Evolutionary conservation across 163 green algal species (phyloP), one percentile per base, ranked within the genome.

Genomic region (Coccomyxa subellipsoidea): DNA sequence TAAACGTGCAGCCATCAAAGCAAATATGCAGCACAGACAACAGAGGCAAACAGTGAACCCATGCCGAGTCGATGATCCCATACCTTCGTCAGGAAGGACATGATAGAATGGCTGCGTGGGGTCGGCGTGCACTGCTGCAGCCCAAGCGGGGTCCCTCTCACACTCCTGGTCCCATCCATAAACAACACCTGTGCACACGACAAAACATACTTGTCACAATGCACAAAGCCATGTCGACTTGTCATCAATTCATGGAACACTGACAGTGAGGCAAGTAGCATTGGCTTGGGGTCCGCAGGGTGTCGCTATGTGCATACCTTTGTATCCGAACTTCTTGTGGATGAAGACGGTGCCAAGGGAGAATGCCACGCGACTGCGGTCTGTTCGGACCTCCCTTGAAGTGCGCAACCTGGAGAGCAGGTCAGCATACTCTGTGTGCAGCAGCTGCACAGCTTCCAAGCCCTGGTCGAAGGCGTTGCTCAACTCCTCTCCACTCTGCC

Each of bases 161-260:
- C 82, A 85, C 7, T 40, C n/a, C n/a, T 27, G 54, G 69, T 85
- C 82, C 82, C 82, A 85, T 18, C 73, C 82, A 37, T 80, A 82
- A 3, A 85, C 76, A 4, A 85, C 77, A 9, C 73, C 37, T 54
- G 36, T 32, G 5, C 3, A n/a, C n/a, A n/a, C n/a, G n/a, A n/a
- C n/a, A n/a, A n/a, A n/a, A n/a, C n/a, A n/a, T n/a, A n/a, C n/a
- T n/a, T n/a, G n/a, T n/a, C n/a, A n/a, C n/a, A n/a, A n/a, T n/a
- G n/a, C n/a, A n/a, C n/a, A n/a, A n/a, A n/a, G n/a, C n/a, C n/a
- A n/a, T n/a, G n/a, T n/a, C n/a, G n/a, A n/a, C n/a, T n/a, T n/a
- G n/a, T n/a, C n/a, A n/a, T n/a, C n/a, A n/a, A n/a, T n/a, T n/a
- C n/a, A n/a, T n/a, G n/a, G n/a, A n/a, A n/a, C n/a, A n/a, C n/a